phyloP scores from a whole-genome alignment of 2,329 filamentous ascomycete genomes.

The Aspergillus uvarum region DNA sequence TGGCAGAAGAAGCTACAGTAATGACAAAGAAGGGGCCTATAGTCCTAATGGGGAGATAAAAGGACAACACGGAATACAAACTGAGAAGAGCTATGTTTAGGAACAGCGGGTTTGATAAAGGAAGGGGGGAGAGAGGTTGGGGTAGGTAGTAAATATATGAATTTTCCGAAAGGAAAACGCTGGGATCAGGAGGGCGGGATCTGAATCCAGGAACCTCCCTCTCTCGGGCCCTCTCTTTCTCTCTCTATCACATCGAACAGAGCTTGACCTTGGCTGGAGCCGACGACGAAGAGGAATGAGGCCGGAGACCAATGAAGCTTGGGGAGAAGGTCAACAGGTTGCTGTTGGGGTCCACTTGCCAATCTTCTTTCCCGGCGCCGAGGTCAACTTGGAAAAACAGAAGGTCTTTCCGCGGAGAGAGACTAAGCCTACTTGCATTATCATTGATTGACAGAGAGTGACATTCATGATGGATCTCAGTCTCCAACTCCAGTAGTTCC shows the following conservation, averaged over 20 bases:
- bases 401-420: background rate
- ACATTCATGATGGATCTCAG: no score
- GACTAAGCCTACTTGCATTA: no score
- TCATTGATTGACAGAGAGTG: no score
- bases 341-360: background rate
- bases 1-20: background rate
- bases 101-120: background rate
- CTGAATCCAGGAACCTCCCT: no score
- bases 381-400: background rate
- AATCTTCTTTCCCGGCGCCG: slow-evolving; percentile 3
- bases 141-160: background rate
- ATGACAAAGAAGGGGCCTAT: slow-evolving; percentile 1
- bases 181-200: no score
- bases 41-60: background rate
- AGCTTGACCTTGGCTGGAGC: no score
- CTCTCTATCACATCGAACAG: no score
- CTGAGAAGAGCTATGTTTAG: background rate
- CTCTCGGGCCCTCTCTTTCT: no score
- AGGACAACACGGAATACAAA: background rate
- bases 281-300: background rate
- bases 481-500: no score
- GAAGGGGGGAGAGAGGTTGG: background rate
- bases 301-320: background rate
- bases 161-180: no score
- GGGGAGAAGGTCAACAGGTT: slow-evolving; percentile 2